These are phyloP conservation scores for Kluyveromyces marxianus DNA, from an alignment of 1,139 yeast species.

Conservation along the genomic window DNA sequence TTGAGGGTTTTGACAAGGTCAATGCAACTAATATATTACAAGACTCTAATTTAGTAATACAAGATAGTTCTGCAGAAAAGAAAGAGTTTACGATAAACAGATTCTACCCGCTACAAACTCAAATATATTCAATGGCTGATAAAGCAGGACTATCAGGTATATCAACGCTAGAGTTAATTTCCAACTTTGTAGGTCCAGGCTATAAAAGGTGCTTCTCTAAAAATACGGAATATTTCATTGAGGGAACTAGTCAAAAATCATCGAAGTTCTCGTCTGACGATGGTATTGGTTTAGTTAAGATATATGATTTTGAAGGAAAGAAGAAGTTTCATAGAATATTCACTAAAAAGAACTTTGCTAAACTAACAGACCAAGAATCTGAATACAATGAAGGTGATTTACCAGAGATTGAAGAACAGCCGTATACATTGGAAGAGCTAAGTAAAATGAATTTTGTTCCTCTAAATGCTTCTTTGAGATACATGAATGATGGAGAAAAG, in stretches of 20 bases:
- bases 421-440: conserved; percentile 11
- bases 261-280: conserved; percentile 15
- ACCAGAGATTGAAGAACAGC: conserved; percentile 9
- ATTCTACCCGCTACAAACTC: conserved; percentile 56
- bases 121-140: conserved; percentile 45
- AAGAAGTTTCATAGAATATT: conserved; percentile 65
- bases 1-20: conserved; percentile 26
- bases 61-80: conserved; percentile 17
- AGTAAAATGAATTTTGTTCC: conserved; percentile 19
- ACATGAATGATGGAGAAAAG: conserved; percentile 15
- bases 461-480: conserved; percentile 25
- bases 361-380: conserved; percentile 18
- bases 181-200: conserved; percentile 45
- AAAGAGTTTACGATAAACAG: conserved; percentile 35
- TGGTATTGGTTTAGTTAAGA: conserved; percentile 45
- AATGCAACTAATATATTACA: conserved; percentile 28
- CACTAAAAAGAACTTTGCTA: conserved; percentile 37
- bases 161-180: conserved; percentile 48
- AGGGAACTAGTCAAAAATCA: conserved; percentile 30
- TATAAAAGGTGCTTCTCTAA: conserved; percentile 46
- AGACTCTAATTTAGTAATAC: conserved; percentile 28
- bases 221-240: conserved; percentile 39
- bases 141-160: conserved; percentile 41
- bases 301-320: conserved; percentile 68
- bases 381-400: not conserved